Evolutionary conservation across 257 asterid genomes (phyloP), one percentile per base, ranked within the genome.

Genomic region (Nicotiana tomentosiformis): DNA sequence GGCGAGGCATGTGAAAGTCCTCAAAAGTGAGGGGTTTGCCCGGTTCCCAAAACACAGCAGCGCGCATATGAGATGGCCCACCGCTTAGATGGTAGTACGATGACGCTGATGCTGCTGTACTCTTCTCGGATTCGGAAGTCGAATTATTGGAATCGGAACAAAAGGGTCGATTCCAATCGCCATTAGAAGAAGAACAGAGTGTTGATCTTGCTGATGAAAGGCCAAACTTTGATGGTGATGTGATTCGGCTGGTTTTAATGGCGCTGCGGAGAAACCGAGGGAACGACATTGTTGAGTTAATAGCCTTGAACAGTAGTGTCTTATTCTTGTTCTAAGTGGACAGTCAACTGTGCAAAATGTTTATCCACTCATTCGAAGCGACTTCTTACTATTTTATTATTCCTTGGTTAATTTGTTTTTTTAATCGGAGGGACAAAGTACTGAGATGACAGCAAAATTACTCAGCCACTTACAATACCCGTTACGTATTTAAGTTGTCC

Each of bases 1-100:
- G 99, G 26, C 98, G 98, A 61, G 99, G 99, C 94, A 96, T 96
- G 77, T 91, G 90, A 64, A 96, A 92, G 49, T 94, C 98, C 85
- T 94, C 98, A 78, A 94, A 90, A 33, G 93, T 92, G 57, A 94
- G 89, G 32, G 99, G 97, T 55, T 94, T 89, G 77, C 91, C 89
- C 61, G 93, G 91, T 72, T 93, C 94, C 99, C 97, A 96, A 61
- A 96, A 92, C 57, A 96, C 99, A 29, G 92, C 92, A 17, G 91
- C 99, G n/a, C 92, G 93, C 99, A 96, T 96, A 81, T 88, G 88
- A 37, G 99, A 87, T 12, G 98, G 87, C 7, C 92, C 99, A 78
- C 67, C 92, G 87, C 82, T 83, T 80, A 92, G 85, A 86, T 95
- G 93, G 90, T 91, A 76, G 80, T 76, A 51, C 5, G 80, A 76